Evolutionary conservation across 805 yeast species (phyloP).

Genomic region (Hanseniaspora occidentalis): DNA sequence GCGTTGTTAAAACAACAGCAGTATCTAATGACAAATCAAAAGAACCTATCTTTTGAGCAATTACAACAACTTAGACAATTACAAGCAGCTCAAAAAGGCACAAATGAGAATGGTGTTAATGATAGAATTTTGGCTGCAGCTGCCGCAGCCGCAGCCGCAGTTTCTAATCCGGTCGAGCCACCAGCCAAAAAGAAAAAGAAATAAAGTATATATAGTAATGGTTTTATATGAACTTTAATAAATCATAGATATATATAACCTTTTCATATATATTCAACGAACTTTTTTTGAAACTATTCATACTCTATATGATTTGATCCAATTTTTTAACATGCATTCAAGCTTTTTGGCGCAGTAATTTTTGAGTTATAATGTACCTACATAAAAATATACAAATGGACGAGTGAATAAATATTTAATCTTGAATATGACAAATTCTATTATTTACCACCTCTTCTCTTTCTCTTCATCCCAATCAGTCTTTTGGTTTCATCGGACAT

Average conservation of each 20-base stretch:
- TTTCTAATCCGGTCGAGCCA: conserved; percentile 17
- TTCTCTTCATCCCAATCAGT: conserved; percentile 58
- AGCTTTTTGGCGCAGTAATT: too few species aligned
- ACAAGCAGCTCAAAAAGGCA: background rate
- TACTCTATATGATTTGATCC: too few species aligned
- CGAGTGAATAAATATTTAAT: background rate
- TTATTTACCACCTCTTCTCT: conserved; percentile 40
- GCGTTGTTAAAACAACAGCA: background rate
- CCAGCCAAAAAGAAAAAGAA: conserved; percentile 19
- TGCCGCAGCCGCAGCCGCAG: conserved; percentile 28
- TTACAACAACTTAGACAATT: background rate
- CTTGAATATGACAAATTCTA: conserved; percentile 5
- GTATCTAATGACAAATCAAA: background rate
- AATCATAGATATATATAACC: too few species aligned
- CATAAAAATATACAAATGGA: background rate
- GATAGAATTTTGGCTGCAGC: conserved; percentile 26
- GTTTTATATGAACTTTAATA: too few species aligned
- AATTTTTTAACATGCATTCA: too few species aligned
- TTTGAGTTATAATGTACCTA: too few species aligned
- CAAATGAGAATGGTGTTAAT: conserved; percentile 25
- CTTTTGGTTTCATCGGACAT: conserved; percentile 45
- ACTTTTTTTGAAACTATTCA: too few species aligned
- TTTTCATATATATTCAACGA: too few species aligned
- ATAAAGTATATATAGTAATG: too few species aligned
- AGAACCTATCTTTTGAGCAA: background rate